These are phyloP conservation scores for Biscutella auriculata DNA, from an alignment of 441 rosid species.

Conservation along the genomic window DNA sequence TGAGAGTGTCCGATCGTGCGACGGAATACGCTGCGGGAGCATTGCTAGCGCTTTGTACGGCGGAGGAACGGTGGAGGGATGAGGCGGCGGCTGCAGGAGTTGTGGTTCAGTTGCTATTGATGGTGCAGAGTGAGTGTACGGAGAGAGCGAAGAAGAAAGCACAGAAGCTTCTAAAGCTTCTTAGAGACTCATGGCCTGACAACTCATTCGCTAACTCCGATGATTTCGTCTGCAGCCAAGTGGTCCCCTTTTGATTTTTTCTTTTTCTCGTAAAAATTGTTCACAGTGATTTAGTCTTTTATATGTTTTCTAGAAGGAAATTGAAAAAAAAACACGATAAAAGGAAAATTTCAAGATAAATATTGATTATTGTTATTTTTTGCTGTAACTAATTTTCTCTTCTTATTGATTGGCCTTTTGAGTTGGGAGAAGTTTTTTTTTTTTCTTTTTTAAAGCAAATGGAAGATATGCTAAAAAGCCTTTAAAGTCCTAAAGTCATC, in stretches of 20 bases:
- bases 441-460: too few relatives aligned
- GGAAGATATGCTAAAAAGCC: conserved; percentile 12
- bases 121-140: conserved; percentile 91
- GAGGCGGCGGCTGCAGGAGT: conserved; percentile 80
- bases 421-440: conserved; percentile 17
- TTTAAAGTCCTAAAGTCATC: background rate
- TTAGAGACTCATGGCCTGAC: conserved; percentile 75
- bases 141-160: conserved; percentile 87
- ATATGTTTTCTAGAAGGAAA: background rate
- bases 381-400: background rate
- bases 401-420: conserved; percentile 10
- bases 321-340: background rate
- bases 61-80: conserved; percentile 42
- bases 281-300: background rate
- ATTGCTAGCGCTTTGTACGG: conserved; percentile 52
- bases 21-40: conserved; percentile 98
- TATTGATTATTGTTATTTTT: background rate
- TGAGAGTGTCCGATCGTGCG: conserved; percentile 72
- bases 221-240: conserved; percentile 60
- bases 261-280: background rate
- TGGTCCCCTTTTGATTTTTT: conserved; percentile 49
- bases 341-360: too few relatives aligned
- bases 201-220: conserved; percentile 54
- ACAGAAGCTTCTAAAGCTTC: conserved; percentile 63
- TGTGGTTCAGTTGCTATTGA: conserved; percentile 55